These are phyloP conservation scores for Penicillium waksmanii DNA, from an alignment of 495 filamentous ascomycete genomes.

Conservation along the genomic window DNA sequence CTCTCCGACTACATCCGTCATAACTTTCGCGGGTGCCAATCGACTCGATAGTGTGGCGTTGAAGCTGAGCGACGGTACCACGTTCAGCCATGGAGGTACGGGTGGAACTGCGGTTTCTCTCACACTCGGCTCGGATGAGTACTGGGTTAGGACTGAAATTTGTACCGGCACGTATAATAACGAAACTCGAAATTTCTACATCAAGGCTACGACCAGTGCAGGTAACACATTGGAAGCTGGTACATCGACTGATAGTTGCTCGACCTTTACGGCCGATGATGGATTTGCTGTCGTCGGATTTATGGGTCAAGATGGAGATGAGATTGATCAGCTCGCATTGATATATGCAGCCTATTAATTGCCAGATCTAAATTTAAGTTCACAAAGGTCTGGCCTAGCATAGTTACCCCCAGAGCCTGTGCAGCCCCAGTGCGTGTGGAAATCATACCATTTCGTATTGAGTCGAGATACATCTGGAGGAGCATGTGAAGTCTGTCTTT, in stretches of 20 bases:
- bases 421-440: too few species aligned
- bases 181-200: slow-evolving; percentile 59
- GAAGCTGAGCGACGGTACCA: slow-evolving; percentile 48
- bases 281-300: slow-evolving; percentile 63
- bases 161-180: slow-evolving; percentile 55
- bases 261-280: slow-evolving; percentile 49
- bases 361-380: not conserved
- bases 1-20: slow-evolving; percentile 34
- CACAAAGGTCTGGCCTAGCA: too few species aligned
- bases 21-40: slow-evolving; percentile 53
- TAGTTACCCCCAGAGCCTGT: too few species aligned
- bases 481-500: too few species aligned
- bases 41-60: slow-evolving; percentile 56
- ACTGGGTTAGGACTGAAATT: slow-evolving; percentile 52
- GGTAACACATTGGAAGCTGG: slow-evolving; percentile 54
- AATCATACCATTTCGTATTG: too few species aligned
- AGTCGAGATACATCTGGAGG: too few species aligned
- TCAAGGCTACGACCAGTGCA: slow-evolving; percentile 54
- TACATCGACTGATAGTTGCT: slow-evolving; percentile 52
- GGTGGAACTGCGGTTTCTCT: slow-evolving; percentile 52
- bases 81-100: slow-evolving; percentile 56
- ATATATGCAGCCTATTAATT: slow-evolving; percentile 39
- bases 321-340: slow-evolving; percentile 63
- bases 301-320: slow-evolving; percentile 58
- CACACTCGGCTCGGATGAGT: slow-evolving; percentile 49